These are phyloP conservation scores for Grosmannia penicillata DNA, from an alignment of 2,329 filamentous ascomycete species.

Conservation along the genomic window DNA sequence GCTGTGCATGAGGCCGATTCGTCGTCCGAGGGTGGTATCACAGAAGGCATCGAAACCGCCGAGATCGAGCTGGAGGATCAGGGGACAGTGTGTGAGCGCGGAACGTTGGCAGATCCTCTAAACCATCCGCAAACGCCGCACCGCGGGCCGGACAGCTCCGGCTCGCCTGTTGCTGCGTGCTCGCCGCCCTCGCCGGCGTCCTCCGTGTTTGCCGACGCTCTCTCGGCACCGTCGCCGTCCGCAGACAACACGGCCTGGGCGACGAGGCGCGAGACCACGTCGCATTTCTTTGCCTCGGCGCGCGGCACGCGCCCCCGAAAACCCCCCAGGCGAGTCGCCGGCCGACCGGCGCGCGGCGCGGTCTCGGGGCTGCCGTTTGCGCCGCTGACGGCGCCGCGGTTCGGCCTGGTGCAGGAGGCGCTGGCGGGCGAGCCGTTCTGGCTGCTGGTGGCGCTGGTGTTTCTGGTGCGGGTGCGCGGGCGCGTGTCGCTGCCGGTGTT, in stretches of 20 bases:
- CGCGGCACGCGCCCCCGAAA: slow-evolving; percentile 7
- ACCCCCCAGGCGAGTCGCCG: no score
- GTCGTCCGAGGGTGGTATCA: no score
- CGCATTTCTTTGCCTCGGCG: not conserved
- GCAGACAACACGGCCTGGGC: no score
- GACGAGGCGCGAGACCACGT: not conserved
- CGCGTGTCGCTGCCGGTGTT: slow-evolving; percentile 62
- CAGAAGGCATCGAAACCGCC: no score
- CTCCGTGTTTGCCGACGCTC: not conserved
- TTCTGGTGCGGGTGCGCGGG: slow-evolving; percentile 70
- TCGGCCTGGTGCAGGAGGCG: slow-evolving; percentile 75
- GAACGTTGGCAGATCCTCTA: no score
- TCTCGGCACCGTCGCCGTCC: not conserved
- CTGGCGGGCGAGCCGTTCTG: slow-evolving; percentile 63
- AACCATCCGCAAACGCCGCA: no score
- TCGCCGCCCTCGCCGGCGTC: not conserved
- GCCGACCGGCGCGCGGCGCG: slow-evolving; percentile 27
- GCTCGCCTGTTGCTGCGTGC: no score
- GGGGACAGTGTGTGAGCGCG: no score
- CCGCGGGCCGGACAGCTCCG: no score
- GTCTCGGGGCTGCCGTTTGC: slow-evolving; percentile 51
- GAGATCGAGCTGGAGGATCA: no score
- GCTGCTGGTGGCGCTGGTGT: slow-evolving; percentile 68
- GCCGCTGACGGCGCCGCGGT: slow-evolving; percentile 43
- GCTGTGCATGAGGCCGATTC: no score